Evolutionary conservation across 768 basidiomycete species (phyloP).

Genomic region (Leccinum subgranulosum): DNA sequence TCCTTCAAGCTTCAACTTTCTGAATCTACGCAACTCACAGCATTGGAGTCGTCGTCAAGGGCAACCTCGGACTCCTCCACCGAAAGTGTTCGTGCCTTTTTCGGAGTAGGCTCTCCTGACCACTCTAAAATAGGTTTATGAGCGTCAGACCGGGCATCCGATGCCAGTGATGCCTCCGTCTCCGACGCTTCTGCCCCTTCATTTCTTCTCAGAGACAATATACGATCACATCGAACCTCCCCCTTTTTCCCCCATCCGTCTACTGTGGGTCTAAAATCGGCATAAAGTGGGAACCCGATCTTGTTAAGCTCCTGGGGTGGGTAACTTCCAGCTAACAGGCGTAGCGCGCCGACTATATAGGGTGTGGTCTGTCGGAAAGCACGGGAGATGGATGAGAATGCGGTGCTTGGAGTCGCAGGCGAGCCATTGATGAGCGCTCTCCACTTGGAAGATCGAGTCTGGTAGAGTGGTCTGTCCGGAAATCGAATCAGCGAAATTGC

Average conservation of each 20-base stretch:
- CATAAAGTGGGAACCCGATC: slow-evolving; percentile 76
- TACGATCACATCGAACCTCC: slow-evolving; percentile 64
- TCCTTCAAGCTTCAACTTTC: slow-evolving; percentile 12
- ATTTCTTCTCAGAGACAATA: slow-evolving; percentile 57
- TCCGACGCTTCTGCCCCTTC: slow-evolving; percentile 14
- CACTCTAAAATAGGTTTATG: slow-evolving; percentile 2
- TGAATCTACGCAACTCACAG: slow-evolving; percentile 2
- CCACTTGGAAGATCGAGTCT: slow-evolving; percentile 69
- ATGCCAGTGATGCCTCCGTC: background rate
- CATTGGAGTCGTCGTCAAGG: slow-evolving; percentile 40
- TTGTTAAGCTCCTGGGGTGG: slow-evolving; percentile 54
- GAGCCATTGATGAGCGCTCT: slow-evolving; percentile 72
- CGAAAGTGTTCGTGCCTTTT: slow-evolving; percentile 39
- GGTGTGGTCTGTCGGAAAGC: slow-evolving; percentile 79
- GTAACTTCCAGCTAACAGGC: slow-evolving; percentile 62
- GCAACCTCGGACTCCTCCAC: slow-evolving; percentile 52
- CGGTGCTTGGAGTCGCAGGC: slow-evolving; percentile 67
- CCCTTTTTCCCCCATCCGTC: slow-evolving; percentile 84
- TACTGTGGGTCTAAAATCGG: slow-evolving; percentile 79
- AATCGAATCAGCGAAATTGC: slow-evolving; percentile 5
- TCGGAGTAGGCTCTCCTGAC: slow-evolving; percentile 32
- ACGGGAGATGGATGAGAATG: slow-evolving; percentile 80
- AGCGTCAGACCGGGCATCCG: background rate
- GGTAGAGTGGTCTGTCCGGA: slow-evolving; percentile 67
- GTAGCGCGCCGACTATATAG: slow-evolving; percentile 72